These are phyloP conservation scores for Lentinus brumalis DNA, from an alignment of 768 basidiomycete genomes.

Conservation along the genomic window DNA sequence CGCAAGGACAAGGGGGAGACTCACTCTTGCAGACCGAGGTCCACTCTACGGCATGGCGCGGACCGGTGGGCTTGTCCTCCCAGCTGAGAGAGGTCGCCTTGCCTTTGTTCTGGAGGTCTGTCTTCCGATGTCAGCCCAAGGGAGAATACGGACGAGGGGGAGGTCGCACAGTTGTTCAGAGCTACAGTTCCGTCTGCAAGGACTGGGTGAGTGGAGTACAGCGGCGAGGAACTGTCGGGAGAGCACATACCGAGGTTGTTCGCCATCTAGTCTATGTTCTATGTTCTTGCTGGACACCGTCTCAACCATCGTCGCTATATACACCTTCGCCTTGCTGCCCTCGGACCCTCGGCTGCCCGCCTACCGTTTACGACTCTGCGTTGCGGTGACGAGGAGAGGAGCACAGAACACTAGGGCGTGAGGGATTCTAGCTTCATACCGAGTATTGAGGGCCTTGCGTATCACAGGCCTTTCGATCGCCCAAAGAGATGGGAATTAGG, in stretches of 20 bases:
- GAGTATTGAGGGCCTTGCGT: conserved; percentile 14
- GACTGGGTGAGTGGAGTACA: not conserved
- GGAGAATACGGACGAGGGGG: not conserved
- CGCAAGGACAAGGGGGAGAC: not conserved
- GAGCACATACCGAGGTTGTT: conserved; percentile 1
- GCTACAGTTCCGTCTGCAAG: conserved; percentile 22
- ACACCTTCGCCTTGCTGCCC: conserved; percentile 9
- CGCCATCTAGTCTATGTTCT: conserved; percentile 8
- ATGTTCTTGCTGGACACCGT: conserved; percentile 1
- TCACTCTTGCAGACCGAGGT: conserved; percentile 61
- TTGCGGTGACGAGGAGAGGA: conserved; percentile 9
- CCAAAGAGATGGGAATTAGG: conserved; percentile 11
- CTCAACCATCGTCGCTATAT: conserved; percentile 14
- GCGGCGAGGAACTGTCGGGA: not conserved
- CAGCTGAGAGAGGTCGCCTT: conserved; percentile 52
- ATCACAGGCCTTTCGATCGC: conserved; percentile 22
- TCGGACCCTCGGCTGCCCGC: conserved; percentile 5
- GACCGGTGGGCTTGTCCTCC: conserved; percentile 49
- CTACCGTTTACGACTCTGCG: not conserved
- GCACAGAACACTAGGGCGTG: conserved; percentile 5
- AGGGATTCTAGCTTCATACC: conserved; percentile 13
- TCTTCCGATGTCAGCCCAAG: not conserved
- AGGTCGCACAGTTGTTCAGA: conserved; percentile 46
- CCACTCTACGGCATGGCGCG: conserved; percentile 52
- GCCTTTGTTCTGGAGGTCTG: conserved; percentile 57